These are phyloP conservation scores for Suillus subalutaceus DNA, from an alignment of 768 basidiomycete species.

Conservation along the genomic window DNA sequence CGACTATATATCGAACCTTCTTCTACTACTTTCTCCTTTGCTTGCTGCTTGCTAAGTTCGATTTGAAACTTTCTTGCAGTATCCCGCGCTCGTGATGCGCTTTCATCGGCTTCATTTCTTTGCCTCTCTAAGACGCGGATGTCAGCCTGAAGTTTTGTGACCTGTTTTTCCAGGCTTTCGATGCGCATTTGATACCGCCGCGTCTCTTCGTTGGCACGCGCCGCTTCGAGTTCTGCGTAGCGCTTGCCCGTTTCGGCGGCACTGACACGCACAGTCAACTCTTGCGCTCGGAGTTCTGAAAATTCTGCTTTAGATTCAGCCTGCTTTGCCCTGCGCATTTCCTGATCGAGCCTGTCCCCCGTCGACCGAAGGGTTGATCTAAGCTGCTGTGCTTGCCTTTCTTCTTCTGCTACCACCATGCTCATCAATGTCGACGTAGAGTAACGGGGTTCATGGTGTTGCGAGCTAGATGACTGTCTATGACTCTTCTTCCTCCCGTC, in stretches of 20 bases:
- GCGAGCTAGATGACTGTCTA: constrained; percentile 39
- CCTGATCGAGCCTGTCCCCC: constrained; percentile 57
- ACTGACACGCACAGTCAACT: constrained; percentile 40
- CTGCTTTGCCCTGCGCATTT: constrained; percentile 56
- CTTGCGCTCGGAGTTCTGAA: constrained; percentile 51
- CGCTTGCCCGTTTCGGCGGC: constrained; percentile 46
- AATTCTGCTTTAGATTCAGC: constrained; percentile 52
- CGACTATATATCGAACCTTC: constrained; percentile 44
- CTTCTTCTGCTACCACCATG: constrained; percentile 54
- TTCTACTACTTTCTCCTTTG: constrained; percentile 44
- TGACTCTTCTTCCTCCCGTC: constrained; percentile 34
- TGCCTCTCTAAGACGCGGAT: constrained; percentile 38
- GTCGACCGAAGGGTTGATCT: constrained; percentile 55
- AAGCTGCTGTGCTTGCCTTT: constrained; percentile 56
- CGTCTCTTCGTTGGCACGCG: constrained; percentile 48
- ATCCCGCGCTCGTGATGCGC: constrained; percentile 46
- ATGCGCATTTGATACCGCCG: constrained; percentile 50
- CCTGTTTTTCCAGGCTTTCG: constrained; percentile 49
- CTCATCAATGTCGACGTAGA: constrained; percentile 41
- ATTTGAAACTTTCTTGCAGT: constrained; percentile 45
- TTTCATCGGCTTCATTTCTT: constrained; percentile 45
- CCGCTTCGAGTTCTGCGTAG: constrained; percentile 40
- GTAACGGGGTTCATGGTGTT: constrained; percentile 38
- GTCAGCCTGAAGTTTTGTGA: constrained; percentile 36
- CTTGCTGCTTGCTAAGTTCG: constrained; percentile 48